Conservation (phyloP, 371 early-diverging fungal species). For the Mucor indicus region DNA sequence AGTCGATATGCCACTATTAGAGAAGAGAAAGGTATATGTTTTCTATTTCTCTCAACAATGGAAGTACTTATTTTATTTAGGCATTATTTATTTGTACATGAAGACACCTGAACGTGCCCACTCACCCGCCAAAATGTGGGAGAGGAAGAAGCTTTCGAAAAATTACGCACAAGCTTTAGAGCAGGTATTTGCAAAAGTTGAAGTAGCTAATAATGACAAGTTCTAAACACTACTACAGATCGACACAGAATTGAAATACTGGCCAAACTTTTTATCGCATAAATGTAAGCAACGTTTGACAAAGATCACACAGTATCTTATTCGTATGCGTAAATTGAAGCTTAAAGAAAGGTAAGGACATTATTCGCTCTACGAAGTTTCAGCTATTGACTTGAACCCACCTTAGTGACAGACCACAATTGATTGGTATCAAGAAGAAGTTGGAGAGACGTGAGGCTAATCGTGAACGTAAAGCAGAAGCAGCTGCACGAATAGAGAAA, state of each 20-base stretch:
- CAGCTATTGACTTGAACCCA: no score
- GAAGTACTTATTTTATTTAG: slow-evolving; percentile 30
- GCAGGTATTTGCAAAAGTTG: slow-evolving; percentile 52
- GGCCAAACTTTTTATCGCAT: slow-evolving; percentile 91
- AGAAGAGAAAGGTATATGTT: slow-evolving; percentile 73
- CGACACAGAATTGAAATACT: slow-evolving; percentile 90
- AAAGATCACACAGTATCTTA: slow-evolving; percentile 95
- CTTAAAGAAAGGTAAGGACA: slow-evolving; percentile 79
- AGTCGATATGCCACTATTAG: slow-evolving; percentile 98
- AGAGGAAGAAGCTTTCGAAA: slow-evolving; percentile 87
- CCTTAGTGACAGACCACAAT: slow-evolving; percentile 58
- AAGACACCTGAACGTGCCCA: slow-evolving; percentile 98
- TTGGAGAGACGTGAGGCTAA: slow-evolving; percentile 88
- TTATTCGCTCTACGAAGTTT: no score
- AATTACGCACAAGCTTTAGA: slow-evolving; percentile 92
- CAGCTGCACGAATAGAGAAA: slow-evolving; percentile 93
- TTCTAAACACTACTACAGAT: no score
- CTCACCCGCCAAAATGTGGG: slow-evolving; percentile 97
- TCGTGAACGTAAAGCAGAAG: slow-evolving; percentile 92
- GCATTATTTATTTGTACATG: slow-evolving; percentile 86
- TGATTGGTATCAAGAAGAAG: slow-evolving; percentile 93
- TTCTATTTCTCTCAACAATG: neutral
- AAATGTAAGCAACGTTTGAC: slow-evolving; percentile 99
- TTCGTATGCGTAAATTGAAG: slow-evolving; percentile 90
- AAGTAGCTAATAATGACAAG: no score